Conservation (phyloP, 768 basidiomycete species). For the Neoboletus subvelutipes region DNA sequence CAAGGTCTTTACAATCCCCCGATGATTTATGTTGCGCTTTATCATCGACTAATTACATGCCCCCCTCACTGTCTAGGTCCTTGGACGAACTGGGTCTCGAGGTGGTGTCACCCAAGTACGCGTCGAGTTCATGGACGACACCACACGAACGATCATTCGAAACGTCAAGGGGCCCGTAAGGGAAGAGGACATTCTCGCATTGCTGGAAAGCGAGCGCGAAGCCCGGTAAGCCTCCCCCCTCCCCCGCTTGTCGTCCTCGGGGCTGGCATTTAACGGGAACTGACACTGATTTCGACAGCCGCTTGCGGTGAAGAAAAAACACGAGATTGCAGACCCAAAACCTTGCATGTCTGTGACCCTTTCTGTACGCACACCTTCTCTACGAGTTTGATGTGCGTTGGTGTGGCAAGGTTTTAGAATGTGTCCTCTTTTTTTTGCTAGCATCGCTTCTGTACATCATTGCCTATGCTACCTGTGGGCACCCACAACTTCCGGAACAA, state of each 20-base stretch:
- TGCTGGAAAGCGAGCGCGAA: conserved; percentile 98
- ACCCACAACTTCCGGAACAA: neutral
- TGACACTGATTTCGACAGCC: conserved; percentile 8
- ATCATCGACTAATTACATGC: no score
- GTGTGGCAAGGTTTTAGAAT: neutral
- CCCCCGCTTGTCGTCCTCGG: neutral
- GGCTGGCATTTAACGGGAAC: neutral
- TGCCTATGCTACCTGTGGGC: neutral
- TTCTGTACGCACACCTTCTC: neutral
- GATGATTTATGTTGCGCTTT: neutral
- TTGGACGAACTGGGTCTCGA: conserved; percentile 97
- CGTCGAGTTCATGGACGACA: conserved; percentile 99
- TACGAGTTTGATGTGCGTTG: neutral
- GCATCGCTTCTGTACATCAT: conserved; percentile 7
- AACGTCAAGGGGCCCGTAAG: conserved; percentile 99
- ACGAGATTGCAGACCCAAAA: neutral
- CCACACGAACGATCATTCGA: conserved; percentile 92
- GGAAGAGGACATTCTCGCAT: conserved; percentile 93
- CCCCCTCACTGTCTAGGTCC: conserved; percentile 55
- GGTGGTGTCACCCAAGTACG: conserved; percentile 99
- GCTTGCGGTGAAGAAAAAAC: conserved; percentile 19
- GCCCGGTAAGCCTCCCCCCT: conserved; percentile 64
- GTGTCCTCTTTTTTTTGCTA: neutral
- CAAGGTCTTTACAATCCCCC: conserved; percentile 56
- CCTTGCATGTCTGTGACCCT: neutral